A percentile compares a stretch with the other conserved stretches of the same genome.
These are phyloP conservation scores for Lactarius trivialis DNA, from an alignment of 768 basidiomycete genomes.

Conservation along the genomic window DNA sequence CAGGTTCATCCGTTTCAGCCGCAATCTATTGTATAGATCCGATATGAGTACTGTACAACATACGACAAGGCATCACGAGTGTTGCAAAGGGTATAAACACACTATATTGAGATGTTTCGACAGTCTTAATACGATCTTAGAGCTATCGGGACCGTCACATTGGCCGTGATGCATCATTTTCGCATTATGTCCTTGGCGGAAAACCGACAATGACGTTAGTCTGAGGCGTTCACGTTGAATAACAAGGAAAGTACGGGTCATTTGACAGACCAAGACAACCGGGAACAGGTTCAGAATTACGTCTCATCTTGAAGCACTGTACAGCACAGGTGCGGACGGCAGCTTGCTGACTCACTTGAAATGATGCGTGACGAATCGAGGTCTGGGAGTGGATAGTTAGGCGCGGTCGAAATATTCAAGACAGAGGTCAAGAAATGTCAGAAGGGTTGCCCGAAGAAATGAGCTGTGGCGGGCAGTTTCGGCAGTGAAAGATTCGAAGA, in stretches of 20 bases:
- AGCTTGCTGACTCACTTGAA: not conserved
- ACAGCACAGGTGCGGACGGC: not conserved
- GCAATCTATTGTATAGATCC: no score
- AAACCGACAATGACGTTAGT: not conserved
- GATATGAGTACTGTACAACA: no score
- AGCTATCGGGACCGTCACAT: no score
- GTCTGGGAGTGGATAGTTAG: not conserved
- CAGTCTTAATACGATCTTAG: not conserved
- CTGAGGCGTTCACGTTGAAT: not conserved
- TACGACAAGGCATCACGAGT: no score
- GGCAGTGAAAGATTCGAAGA: constrained; percentile 78
- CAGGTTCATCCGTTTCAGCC: no score
- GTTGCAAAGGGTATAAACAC: not conserved
- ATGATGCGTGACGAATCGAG: not conserved
- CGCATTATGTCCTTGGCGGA: not conserved
- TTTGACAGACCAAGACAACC: not conserved
- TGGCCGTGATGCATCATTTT: not conserved
- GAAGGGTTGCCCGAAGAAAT: constrained; percentile 75
- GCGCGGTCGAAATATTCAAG: not conserved
- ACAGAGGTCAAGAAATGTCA: constrained; percentile 34
- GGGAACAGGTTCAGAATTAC: constrained; percentile 11
- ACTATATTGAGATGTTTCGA: not conserved
- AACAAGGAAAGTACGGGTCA: not conserved
- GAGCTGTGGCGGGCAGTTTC: constrained; percentile 95
- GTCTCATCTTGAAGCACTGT: constrained; percentile 38